These are phyloP conservation scores for Excoecaria agallocha DNA, from an alignment of 345 rosid genomes.

Conservation along the genomic window DNA sequence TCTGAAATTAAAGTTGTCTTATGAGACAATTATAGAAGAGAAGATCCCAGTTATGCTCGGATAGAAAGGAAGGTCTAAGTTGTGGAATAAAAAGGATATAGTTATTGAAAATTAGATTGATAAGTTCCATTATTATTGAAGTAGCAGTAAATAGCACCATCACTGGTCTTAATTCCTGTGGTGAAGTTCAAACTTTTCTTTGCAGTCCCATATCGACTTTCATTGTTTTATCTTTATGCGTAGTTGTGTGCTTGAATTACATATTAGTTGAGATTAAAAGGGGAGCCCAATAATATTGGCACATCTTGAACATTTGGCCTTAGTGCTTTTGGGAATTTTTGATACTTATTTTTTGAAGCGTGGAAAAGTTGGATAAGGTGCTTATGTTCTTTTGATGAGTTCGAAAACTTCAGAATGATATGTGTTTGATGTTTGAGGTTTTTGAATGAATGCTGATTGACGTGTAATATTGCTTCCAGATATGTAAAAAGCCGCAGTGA, in stretches of 20 bases:
- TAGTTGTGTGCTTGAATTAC: not conserved
- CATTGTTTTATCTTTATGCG: no score
- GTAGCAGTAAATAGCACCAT: not conserved
- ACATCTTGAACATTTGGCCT: not conserved
- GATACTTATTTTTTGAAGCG: not conserved
- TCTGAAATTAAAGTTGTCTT: not conserved
- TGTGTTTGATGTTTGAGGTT: no score
- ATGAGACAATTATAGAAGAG: not conserved
- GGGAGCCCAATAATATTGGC: not conserved
- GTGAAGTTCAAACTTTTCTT: no score
- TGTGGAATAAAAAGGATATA: not conserved
- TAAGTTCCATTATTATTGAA: not conserved
- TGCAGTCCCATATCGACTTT: no score
- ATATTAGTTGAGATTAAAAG: not conserved
- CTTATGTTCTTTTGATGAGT: not conserved
- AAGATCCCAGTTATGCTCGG: not conserved
- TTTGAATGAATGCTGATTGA: no score
- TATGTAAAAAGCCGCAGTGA: slow-evolving; percentile 67
- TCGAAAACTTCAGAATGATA: not conserved
- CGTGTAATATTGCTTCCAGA: no score
- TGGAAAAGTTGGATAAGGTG: not conserved
- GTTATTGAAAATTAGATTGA: not conserved
- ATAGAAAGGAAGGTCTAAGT: not conserved
- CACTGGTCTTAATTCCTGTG: not conserved
- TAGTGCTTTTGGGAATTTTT: no score